These are phyloP conservation scores for Trichothecium sympodiale DNA, from an alignment of 2,329 filamentous ascomycete species.

Conservation along the genomic window DNA sequence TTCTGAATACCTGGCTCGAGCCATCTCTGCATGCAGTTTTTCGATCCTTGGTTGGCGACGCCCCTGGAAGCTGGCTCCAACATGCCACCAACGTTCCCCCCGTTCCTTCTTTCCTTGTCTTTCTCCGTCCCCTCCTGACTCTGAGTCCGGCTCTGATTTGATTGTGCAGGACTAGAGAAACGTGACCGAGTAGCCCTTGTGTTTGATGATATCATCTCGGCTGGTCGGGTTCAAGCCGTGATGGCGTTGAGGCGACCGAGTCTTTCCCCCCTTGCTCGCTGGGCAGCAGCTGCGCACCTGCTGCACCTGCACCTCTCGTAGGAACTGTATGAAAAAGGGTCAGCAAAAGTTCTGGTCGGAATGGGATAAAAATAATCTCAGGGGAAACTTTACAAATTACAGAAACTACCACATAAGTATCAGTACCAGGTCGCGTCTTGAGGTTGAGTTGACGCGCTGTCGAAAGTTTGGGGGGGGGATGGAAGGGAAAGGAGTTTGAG, in stretches of 20 bases:
- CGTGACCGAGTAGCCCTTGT: slow-evolving; percentile 43
- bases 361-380: neutral
- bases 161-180: slow-evolving; percentile 41
- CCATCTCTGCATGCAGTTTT: slow-evolving; percentile 44
- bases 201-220: slow-evolving; percentile 27
- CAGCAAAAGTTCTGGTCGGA: slow-evolving; percentile 6
- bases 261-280: slow-evolving; percentile 2
- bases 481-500: slow-evolving; percentile 11
- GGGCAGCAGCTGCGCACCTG: slow-evolving; percentile 15
- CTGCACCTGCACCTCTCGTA: neutral
- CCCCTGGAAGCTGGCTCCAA: slow-evolving; percentile 24
- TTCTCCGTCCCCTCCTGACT: slow-evolving; percentile 11
- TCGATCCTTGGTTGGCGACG: slow-evolving; percentile 25
- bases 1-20: slow-evolving; percentile 46
- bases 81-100: slow-evolving; percentile 12
- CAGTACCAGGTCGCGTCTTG: slow-evolving; percentile 19
- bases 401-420: slow-evolving; percentile 19
- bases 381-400: slow-evolving; percentile 14
- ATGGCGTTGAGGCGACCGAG: neutral
- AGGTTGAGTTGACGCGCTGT: slow-evolving; percentile 18
- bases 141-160: slow-evolving; percentile 4
- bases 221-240: neutral
- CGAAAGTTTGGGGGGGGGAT: slow-evolving; percentile 9
- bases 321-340: slow-evolving; percentile 2
- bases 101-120: slow-evolving; percentile 6